Base-by-base conservation (phyloP, 176 grass and related monocot genomes). In the Alloteropsis semialata region DNA sequence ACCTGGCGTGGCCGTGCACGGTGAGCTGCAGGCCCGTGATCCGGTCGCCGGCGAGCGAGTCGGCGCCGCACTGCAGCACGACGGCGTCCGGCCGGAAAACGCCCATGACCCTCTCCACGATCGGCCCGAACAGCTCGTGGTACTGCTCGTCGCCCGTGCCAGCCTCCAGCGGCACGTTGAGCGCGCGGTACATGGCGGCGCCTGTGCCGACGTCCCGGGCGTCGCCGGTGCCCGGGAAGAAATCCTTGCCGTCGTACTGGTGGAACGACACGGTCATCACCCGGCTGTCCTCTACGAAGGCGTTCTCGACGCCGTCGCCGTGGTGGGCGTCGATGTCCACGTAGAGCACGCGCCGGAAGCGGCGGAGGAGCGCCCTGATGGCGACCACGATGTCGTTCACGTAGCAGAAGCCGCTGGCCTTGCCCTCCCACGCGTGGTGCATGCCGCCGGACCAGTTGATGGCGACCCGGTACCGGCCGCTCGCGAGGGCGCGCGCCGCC, bases 301-400 rank as follows among this genome's bases (percentile, higher is more conserved):
- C 87, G 10, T 51, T 32, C 75, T 91, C 81, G 0, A 93, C 91
- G 54, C 84, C 84, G 77, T 92, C 90, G 50, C 94, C 88, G 65
- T 97, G 92, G 83, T 97, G 94, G n/a, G 89, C 87, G 57, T 94
- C 90, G 77, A 92, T 92, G 83, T 97, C 92, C 8, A 97, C 48
- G 82, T 97, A 94, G 6, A 92, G 59, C 65, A 94, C 87, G 41
- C 94, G 91, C 76, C 66, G 2, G 75, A 43, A 43, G 15, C 2
- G 37, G 49, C 78, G 69, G 57, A 82, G 64, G 42, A 90, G 76
- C 42, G 84, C 84, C 1, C 78, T 62, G 71, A 93, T 82, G 19
- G 91, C 87, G 2, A 93, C 84, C 27, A 83, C 83, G 49, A 89
- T 86, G 58, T 89, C 86, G 10, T 92, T 89, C 8, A 92, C 83